A percentile compares a stretch with the other conserved stretches of the same genome.
phyloP scores from a whole-genome alignment of 1,284 basidiomycete species.

The Amylostereum areolatum region DNA sequence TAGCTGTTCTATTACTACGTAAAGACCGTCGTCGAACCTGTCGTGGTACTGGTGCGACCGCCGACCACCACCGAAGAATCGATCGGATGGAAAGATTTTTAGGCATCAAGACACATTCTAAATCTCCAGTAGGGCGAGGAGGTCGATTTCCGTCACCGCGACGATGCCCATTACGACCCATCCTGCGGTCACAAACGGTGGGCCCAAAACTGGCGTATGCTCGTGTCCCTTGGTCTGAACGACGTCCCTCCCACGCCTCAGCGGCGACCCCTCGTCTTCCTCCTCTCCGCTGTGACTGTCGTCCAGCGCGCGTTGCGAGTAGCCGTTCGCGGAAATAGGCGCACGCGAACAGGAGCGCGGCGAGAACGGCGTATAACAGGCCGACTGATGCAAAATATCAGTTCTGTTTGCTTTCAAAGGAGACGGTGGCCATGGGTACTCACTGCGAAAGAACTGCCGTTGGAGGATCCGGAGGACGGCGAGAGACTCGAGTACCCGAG shows the following conservation, averaged over 20 bases:
- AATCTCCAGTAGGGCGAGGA: conserved; percentile 67
- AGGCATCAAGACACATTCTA: too few relatives aligned
- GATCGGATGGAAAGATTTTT: too few relatives aligned
- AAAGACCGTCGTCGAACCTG: too few relatives aligned
- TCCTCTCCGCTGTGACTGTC: conserved; percentile 62
- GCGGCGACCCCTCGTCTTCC: too few relatives aligned
- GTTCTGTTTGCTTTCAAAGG: too few relatives aligned
- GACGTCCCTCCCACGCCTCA: too few relatives aligned
- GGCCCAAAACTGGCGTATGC: conserved; percentile 55
- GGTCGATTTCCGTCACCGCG: conserved; percentile 53
- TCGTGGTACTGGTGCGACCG: too few relatives aligned
- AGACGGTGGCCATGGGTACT: too few relatives aligned
- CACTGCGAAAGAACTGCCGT: conserved; percentile 61
- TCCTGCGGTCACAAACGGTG: conserved; percentile 78
- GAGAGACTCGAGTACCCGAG: conserved; percentile 71
- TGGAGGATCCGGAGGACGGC: conserved; percentile 77
- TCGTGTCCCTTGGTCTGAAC: conserved; percentile 55
- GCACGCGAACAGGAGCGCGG: conserved; percentile 52
- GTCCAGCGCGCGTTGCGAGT: too few relatives aligned
- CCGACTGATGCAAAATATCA: too few relatives aligned
- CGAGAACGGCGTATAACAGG: conserved; percentile 62
- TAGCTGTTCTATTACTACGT: too few relatives aligned
- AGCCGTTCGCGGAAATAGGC: conserved; percentile 57
- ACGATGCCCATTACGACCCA: conserved; percentile 64
- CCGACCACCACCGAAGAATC: too few relatives aligned